Base-by-base conservation (phyloP, 163 green algal species). In the Scenedesmus sp. region DNA sequence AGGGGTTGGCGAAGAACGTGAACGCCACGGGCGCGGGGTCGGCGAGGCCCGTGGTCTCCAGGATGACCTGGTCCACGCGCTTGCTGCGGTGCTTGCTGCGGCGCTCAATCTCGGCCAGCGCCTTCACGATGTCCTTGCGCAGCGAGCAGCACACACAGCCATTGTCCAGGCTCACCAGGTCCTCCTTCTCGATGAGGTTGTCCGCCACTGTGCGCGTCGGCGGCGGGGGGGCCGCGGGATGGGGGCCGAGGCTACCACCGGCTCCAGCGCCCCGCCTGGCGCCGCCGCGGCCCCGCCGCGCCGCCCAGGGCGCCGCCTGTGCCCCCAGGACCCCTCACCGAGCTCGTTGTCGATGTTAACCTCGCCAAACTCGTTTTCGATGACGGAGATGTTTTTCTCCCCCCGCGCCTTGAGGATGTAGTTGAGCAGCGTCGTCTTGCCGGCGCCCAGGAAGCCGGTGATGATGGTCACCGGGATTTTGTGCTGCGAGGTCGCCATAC, bases 91-190 rank as follows among this genome's bases (percentile, higher is more conserved):
- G 58, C 6, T 48, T 67, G 22, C 80, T 80, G 18, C 89, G 80
- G 6, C 83, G 63, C 65, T 95, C 86, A 83, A 99, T 92, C 77
- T 93, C 82, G 17, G 87, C 82, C 26, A 99, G 90, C 24, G 93
- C 95, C 33, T 92, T 87, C 4, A 99, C 85, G 24, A 99, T 92
- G 86, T 98, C 94, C 64, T 95, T 95, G 24, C 95, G 89, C 36
- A 99, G 90, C 9, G 92, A 97, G 89, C 96, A 99, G 90, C 96
- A 99, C 17, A 98, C 85, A 86, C 96, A 99, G 47, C 96, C 96
- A 85, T 99, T 99, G 80, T 97, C 92, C 74, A 99, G 87, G 2
- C 87, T 90, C 3, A 98, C 87, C 24, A 98, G 77, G 78, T 98
- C 92, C 85, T 98, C 94, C 78, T 93, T 94, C 45, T 87, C 87